These are phyloP conservation scores for Pyricularia sp. DNA, from an alignment of 2,329 filamentous ascomycete species.

Conservation along the genomic window DNA sequence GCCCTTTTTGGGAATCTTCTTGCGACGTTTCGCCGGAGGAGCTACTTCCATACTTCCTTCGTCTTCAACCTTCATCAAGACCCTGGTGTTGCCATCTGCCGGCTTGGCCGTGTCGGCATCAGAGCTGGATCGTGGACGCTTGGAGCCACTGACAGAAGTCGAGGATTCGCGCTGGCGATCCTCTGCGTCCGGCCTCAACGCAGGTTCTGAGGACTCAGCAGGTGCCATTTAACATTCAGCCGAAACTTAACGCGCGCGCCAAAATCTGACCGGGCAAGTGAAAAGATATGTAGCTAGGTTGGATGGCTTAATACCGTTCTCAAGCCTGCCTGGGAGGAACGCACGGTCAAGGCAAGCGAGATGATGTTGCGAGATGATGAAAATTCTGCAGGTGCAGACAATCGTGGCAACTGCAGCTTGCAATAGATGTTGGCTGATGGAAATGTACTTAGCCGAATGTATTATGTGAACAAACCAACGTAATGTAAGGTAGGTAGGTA, in stretches of 20 bases:
- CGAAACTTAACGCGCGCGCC: too few relatives aligned
- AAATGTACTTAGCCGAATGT: background rate
- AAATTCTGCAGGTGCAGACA: background rate
- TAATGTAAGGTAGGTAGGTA: background rate
- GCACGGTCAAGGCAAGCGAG: background rate
- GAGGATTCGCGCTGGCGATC: background rate
- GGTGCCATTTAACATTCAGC: background rate
- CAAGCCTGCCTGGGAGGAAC: background rate
- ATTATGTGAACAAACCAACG: background rate
- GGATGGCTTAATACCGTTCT: background rate
- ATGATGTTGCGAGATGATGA: background rate
- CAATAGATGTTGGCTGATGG: background rate
- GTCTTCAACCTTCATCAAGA: constrained; percentile 18
- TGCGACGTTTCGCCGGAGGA: constrained; percentile 45
- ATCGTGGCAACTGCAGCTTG: background rate
- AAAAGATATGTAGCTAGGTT: background rate
- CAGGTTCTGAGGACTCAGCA: background rate
- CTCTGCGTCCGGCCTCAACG: background rate
- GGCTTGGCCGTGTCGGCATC: constrained; percentile 33
- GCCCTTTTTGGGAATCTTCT: constrained; percentile 48
- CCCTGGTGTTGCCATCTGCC: background rate
- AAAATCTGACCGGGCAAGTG: background rate
- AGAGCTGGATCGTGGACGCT: background rate
- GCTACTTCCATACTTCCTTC: constrained; percentile 37
- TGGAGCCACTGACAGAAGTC: background rate